Conservation (phyloP, 371 early-diverging fungal genomes). For the Catenaria anguillulae region DNA sequence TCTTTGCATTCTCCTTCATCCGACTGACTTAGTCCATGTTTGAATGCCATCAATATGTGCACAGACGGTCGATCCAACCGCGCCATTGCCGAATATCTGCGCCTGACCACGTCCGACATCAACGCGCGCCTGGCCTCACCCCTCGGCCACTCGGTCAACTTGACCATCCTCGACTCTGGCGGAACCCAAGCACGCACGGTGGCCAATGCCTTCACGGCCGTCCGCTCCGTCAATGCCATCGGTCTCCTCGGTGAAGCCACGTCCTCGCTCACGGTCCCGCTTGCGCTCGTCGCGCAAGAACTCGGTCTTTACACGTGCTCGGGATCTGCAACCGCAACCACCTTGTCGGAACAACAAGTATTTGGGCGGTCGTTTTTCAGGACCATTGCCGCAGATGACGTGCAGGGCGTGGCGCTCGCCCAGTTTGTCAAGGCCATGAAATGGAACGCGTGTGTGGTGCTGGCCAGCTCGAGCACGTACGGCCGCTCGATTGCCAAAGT, state of each 20-base stretch:
- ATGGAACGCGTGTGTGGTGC: neutral
- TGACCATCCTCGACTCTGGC: neutral
- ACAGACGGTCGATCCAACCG: no score
- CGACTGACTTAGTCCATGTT: no score
- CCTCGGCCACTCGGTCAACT: no score
- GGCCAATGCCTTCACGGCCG: neutral
- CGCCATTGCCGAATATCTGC: no score
- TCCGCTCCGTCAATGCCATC: neutral
- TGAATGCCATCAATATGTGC: no score
- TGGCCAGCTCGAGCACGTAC: neutral
- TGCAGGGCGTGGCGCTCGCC: neutral
- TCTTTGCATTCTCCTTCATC: no score
- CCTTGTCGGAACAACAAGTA: neutral
- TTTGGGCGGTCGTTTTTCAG: neutral
- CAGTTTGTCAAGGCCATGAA: neutral
- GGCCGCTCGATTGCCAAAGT: neutral
- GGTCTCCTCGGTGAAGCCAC: neutral
- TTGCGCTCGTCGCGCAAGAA: neutral
- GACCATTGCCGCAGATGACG: neutral
- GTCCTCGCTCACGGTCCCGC: neutral
- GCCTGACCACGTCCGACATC: no score
- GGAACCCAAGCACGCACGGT: neutral
- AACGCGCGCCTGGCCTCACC: no score
- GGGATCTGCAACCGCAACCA: neutral
- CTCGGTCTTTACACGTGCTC: neutral